phyloP scores from a whole-genome alignment of 2,329 filamentous ascomycete genomes.

The Camillea tinctor region DNA sequence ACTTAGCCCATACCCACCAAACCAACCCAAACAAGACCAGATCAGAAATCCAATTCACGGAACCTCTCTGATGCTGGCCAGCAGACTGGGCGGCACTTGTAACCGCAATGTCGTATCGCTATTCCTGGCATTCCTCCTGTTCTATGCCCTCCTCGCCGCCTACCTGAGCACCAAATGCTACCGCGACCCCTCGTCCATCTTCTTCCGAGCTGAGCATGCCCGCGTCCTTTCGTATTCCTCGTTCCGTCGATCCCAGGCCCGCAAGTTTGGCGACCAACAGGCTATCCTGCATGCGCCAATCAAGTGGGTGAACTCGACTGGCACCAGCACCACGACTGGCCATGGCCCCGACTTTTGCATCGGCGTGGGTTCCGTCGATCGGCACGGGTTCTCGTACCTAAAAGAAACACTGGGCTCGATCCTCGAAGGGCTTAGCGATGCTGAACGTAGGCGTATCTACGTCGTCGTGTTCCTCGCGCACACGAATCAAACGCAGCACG shows the following conservation, averaged over 20 bases:
- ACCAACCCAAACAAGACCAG: too few relatives aligned
- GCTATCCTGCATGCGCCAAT: constrained; percentile 15
- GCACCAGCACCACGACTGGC: too few relatives aligned
- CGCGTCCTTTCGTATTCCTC: constrained; percentile 24
- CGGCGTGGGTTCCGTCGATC: constrained; percentile 12
- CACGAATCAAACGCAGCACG: constrained; percentile 17
- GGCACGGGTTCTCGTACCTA: constrained; percentile 23
- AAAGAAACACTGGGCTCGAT: constrained; percentile 22
- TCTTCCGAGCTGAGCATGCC: constrained; percentile 23
- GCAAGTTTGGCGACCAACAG: constrained; percentile 19
- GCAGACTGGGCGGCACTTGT: constrained; percentile 5
- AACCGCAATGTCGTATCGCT: constrained; percentile 20
- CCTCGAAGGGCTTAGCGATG: constrained; percentile 15
- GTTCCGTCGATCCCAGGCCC: constrained; percentile 22
- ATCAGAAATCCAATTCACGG: too few relatives aligned
- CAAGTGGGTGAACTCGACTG: constrained; percentile 19
- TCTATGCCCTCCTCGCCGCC: constrained; percentile 16
- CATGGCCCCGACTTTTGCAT: constrained; percentile 19
- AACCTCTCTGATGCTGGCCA: neutral
- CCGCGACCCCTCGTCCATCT: constrained; percentile 25
- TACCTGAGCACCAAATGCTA: constrained; percentile 23
- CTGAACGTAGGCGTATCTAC: constrained; percentile 15
- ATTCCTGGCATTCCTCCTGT: constrained; percentile 22
- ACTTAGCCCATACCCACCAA: too few relatives aligned
- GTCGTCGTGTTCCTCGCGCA: constrained; percentile 28